Evolutionary conservation across 2,329 filamentous ascomycete species (phyloP).

Genomic region (Cercospora sojina): DNA sequence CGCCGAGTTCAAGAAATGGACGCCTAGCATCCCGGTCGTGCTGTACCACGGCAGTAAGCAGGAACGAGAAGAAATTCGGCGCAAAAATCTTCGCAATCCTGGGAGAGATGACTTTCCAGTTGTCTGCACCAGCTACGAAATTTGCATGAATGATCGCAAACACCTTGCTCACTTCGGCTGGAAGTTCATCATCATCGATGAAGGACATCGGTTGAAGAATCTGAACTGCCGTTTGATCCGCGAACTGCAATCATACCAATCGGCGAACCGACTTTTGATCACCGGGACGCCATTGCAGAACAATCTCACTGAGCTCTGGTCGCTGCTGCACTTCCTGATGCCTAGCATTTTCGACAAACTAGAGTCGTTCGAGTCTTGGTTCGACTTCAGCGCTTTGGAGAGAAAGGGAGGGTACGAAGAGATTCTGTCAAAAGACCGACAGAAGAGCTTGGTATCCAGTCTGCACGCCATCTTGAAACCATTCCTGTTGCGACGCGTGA

Average conservation of each 20-base stretch:
- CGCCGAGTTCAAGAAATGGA: slow-evolving; percentile 88
- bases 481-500: slow-evolving; percentile 81
- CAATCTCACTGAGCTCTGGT: slow-evolving; percentile 93
- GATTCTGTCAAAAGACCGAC: slow-evolving; percentile 74
- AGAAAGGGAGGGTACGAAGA: slow-evolving; percentile 77
- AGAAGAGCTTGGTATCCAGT: slow-evolving; percentile 76
- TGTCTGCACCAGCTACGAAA: slow-evolving; percentile 93
- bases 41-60: slow-evolving; percentile 85
- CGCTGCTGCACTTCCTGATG: slow-evolving; percentile 85
- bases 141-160: slow-evolving; percentile 86
- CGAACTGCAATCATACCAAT: slow-evolving; percentile 82
- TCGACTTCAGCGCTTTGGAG: slow-evolving; percentile 90
- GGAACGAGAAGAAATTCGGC: slow-evolving; percentile 73
- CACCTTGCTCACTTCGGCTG: slow-evolving; percentile 81
- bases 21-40: slow-evolving; percentile 80
- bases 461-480: slow-evolving; percentile 93
- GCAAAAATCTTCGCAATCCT: slow-evolving; percentile 68
- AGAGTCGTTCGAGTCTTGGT: slow-evolving; percentile 92
- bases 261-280: slow-evolving; percentile 85
- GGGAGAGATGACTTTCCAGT: slow-evolving; percentile 76
- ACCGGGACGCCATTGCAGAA: slow-evolving; percentile 95
- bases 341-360: slow-evolving; percentile 91
- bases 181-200: slow-evolving; percentile 98
- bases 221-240: slow-evolving; percentile 89
- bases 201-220: slow-evolving; percentile 96